Percentiles rank a stretch among this genome's conserved stretches.
Conservation (phyloP, 805 yeast species). For the Candida ascalaphidarum region DNA sequence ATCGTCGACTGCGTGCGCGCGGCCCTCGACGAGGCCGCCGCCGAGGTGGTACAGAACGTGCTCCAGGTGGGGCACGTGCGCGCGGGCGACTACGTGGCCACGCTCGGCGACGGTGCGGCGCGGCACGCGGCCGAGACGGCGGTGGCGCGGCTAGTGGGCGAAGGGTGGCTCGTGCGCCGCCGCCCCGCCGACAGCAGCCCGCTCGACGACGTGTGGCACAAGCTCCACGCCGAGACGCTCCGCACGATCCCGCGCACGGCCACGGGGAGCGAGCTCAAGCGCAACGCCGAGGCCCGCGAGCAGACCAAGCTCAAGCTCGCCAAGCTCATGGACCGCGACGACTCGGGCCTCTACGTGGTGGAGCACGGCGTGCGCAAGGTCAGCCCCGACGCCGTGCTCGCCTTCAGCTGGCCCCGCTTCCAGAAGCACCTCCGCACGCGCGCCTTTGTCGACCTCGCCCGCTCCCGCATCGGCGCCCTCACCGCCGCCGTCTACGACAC, state of each 20-base stretch:
- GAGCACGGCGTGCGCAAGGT: slow-evolving; percentile 35
- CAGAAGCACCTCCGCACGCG: slow-evolving; percentile 57
- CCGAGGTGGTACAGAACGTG: slow-evolving; percentile 61
- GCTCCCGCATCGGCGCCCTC: slow-evolving; percentile 60
- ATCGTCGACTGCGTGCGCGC: slow-evolving; percentile 47
- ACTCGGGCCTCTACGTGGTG: slow-evolving; percentile 16
- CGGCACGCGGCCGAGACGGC: slow-evolving; percentile 14
- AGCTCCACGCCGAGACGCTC: slow-evolving; percentile 25
- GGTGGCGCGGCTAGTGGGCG: slow-evolving; percentile 19
- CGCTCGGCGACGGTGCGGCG: slow-evolving; percentile 12
- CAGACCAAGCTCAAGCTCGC: slow-evolving; percentile 32
- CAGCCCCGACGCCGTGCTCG: slow-evolving; percentile 41
- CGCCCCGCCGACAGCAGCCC: slow-evolving; percentile 25
- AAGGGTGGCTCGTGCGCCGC: slow-evolving; percentile 28
- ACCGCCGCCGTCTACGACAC: slow-evolving; percentile 56
- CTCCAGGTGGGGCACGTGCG: slow-evolving; percentile 63
- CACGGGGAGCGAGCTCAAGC: slow-evolving; percentile 30
- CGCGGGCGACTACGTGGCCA: slow-evolving; percentile 35
- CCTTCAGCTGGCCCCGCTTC: slow-evolving; percentile 59
- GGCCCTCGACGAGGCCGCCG: slow-evolving; percentile 35
- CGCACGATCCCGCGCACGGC: slow-evolving; percentile 26
- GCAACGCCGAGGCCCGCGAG: slow-evolving; percentile 53
- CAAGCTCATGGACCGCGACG: slow-evolving; percentile 20
- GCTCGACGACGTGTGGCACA: slow-evolving; percentile 29
- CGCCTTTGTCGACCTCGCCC: slow-evolving; percentile 55